Base-by-base conservation (phyloP, 176 grass and related monocot species). In the Oryza nivara region DNA sequence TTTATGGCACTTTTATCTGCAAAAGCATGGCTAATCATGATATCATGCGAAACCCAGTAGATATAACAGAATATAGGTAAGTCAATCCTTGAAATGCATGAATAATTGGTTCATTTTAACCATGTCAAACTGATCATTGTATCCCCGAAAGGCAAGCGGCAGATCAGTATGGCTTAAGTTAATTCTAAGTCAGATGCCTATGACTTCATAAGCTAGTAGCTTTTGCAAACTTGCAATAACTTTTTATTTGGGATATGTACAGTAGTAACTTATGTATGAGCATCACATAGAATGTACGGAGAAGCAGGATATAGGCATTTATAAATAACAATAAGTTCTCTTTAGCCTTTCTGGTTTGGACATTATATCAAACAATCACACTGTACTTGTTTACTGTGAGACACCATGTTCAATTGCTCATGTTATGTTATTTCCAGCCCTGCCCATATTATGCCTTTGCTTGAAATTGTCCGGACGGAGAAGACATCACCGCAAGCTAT, bases 401-500 rank as follows among this genome's bases (percentile, higher is more conserved):
- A 34, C 10, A 38, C 4, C 51, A 32, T 78, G 30, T 75, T 32
- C 30, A 32, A 32, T 32, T 32, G 30, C 30, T 92, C 43, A 92
- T 72, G 9, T 10, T 83, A 64, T 80, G 66, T 77, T 87, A 47
- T 81, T 86, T 79, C 34, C 93, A 99, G 96, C 88, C 96, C 96
- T 84, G 96, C 96, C 78, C 96, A 99, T 87, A 89, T 99, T 70
- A 99, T 99, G 96, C 93, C 96, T 56, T 86, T 99, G 70, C 90
- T 99, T 85, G 96, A 99, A 91, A 99, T 99, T 87, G 96, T 99
- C 36, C 88, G 96, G 47, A 99, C 88, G 1, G 91, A 99, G 67
- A 99, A 88, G 84, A 99, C 96, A 84, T 99, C 96, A 70, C 89
- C 93, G 67, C 96, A 99, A 89, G 91, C 86, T 82, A 91, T 94